These are phyloP conservation scores for Stemphylium beticola DNA, from an alignment of 2,329 filamentous ascomycete genomes.

Conservation along the genomic window DNA sequence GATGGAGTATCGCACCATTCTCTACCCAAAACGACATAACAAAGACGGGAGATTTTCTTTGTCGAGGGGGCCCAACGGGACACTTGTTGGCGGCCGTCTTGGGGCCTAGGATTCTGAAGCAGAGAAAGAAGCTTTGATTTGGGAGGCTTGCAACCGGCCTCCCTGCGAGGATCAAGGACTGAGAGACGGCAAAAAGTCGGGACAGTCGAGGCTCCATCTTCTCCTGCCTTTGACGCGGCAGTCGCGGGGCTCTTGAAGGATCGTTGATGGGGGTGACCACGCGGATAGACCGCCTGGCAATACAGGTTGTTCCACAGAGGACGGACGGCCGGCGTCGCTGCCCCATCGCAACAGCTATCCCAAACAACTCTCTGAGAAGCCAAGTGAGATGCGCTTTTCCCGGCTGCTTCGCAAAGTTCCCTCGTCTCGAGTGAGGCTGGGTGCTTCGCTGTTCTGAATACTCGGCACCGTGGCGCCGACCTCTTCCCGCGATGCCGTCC, in stretches of 20 bases:
- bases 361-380: not conserved
- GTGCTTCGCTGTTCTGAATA: not conserved
- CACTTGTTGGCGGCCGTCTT: not conserved
- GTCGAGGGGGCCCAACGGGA: not conserved
- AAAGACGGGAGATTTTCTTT: not conserved
- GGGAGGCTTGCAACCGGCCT: not conserved
- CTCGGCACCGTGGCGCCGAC: not conserved
- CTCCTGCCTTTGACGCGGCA: not conserved
- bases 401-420: not conserved
- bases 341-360: not conserved
- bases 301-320: not conserved
- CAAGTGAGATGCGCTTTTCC: not conserved
- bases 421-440: too few species aligned
- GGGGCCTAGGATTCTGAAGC: not conserved
- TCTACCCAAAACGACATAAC: not conserved
- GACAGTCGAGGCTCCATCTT: not conserved
- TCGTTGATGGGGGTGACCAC: not conserved
- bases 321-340: not conserved
- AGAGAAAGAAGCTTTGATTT: not conserved
- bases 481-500: not conserved
- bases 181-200: not conserved
- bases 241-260: not conserved
- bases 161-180: not conserved
- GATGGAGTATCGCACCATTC: too few species aligned
- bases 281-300: not conserved